Base-by-base conservation (phyloP, 192 early-diverging fungal species). In the Phycomyces blakesleeanus region DNA sequence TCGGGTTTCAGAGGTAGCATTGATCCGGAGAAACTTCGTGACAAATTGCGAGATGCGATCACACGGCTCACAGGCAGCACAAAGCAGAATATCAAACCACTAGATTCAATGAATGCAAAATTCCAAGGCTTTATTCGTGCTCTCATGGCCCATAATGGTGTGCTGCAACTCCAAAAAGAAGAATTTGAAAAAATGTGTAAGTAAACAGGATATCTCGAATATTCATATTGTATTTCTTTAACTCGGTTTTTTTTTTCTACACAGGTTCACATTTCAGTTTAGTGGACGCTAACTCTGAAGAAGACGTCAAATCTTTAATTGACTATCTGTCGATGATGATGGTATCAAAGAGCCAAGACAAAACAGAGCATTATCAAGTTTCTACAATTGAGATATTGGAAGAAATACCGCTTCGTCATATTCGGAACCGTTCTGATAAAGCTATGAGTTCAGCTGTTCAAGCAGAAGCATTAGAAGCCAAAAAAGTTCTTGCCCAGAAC, bases 171-270 rank as follows among this genome's bases (percentile, higher is more conserved):
- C 2, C 64, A 66, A 16, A 34, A 59, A 66, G 57, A 66, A 41
- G 64, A 66, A 41, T 66, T 66, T 41, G 55, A 66, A 22, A 47
- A 66, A 40, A 21, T 66, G 18, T 57, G 64, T 66, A 59, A 55
- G 61, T 41, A 0, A 47, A 47, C 18, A 1, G 2, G 12, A 47
- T 14, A n/a, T 18, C 11, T 47, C 11, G 3, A 3, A 22, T 37
- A 4, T 9, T 58, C 10, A 16, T 58, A n/a, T n/a, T n/a, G n/a
- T n/a, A n/a, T n/a, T n/a, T 11, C 6, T 44, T n/a, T 38, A 39
- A 16, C 18, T 12, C 0, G 22, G 22, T 25, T 40, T 2, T 3
- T 11, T 18, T 49, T 27, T 42, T 12, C 15, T 1, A 20, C 37
- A 8, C 47, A 66, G 64, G 64, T 24, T 66, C 64, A 7, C 64